Conservation (phyloP, 1,139 yeast species). For the Sugiyamaella sp. region DNA sequence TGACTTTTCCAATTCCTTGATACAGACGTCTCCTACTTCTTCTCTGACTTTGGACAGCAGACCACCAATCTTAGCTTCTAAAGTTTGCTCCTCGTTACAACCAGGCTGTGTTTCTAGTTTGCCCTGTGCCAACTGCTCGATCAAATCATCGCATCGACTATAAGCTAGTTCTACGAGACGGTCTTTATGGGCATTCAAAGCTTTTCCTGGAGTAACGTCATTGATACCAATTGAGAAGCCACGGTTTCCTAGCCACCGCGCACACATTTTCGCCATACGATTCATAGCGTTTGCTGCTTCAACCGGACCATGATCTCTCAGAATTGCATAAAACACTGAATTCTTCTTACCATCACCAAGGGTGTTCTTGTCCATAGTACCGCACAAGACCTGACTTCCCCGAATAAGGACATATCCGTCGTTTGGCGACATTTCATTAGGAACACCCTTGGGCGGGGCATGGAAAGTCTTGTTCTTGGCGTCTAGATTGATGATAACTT, state of each 20-base stretch:
- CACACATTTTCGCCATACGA: constrained; percentile 97
- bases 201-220: constrained; percentile 92
- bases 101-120: constrained; percentile 98
- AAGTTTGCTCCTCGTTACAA: constrained; percentile 96
- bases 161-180: constrained; percentile 90
- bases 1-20: constrained; percentile 81
- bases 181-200: constrained; percentile 78
- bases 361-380: constrained; percentile 95
- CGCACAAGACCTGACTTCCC: constrained; percentile 86
- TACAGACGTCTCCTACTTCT: constrained; percentile 98
- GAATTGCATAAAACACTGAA: constrained; percentile 91
- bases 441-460: constrained; percentile 68
- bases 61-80: constrained; percentile 98
- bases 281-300: constrained; percentile 98
- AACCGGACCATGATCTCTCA: constrained; percentile 92
- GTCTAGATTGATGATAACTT: constrained; percentile 86
- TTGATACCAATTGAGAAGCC: constrained; percentile 98
- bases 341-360: constrained; percentile 98
- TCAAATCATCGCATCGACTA: constrained; percentile 87
- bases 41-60: constrained; percentile 95
- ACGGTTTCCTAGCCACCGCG: constrained; percentile 88
- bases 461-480: constrained; percentile 89
- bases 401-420: constrained; percentile 92
- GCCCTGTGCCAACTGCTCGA: constrained; percentile 77
- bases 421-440: constrained; percentile 95